Percentiles rank a stretch among this genome's conserved stretches.
phyloP scores from a whole-genome alignment of 306 rosid genomes.

The Gynostemma pentaphyllum region DNA sequence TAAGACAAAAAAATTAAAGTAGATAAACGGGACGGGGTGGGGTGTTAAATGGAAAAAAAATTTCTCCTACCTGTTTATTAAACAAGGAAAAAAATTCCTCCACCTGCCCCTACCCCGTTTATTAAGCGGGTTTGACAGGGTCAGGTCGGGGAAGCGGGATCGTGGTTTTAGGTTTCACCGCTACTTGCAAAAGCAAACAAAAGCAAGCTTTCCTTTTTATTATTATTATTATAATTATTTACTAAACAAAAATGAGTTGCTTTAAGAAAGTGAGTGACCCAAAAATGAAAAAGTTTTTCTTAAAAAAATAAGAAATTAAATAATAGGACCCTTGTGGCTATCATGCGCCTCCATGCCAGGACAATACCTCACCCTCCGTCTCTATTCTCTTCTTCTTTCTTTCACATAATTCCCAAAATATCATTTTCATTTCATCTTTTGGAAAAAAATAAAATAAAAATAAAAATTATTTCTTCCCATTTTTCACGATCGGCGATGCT shows the following conservation, averaged over 20 bases:
- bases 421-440: constrained; percentile 4
- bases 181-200: constrained; percentile 10
- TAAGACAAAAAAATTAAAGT: too few species aligned
- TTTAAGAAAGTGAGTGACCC: neutral
- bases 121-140: too few species aligned
- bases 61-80: too few species aligned
- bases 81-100: too few species aligned
- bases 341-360: constrained; percentile 25
- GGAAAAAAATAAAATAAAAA: neutral
- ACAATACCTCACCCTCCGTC: constrained; percentile 9
- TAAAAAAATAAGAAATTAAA: neutral
- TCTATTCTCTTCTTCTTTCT: constrained; percentile 27
- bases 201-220: constrained; percentile 15
- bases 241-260: neutral
- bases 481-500: constrained; percentile 4
- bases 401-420: constrained; percentile 40
- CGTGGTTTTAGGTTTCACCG: too few species aligned
- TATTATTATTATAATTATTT: neutral
- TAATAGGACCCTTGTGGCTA: constrained; percentile 32
- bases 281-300: neutral
- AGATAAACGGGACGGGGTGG: too few species aligned
- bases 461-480: neutral
- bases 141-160: too few species aligned
- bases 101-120: too few species aligned
- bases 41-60: too few species aligned